Evolutionary conservation across 2,329 filamentous ascomycete genomes (phyloP), one percentile per base, ranked within the genome.

Genomic region (Diplodia seriata): DNA sequence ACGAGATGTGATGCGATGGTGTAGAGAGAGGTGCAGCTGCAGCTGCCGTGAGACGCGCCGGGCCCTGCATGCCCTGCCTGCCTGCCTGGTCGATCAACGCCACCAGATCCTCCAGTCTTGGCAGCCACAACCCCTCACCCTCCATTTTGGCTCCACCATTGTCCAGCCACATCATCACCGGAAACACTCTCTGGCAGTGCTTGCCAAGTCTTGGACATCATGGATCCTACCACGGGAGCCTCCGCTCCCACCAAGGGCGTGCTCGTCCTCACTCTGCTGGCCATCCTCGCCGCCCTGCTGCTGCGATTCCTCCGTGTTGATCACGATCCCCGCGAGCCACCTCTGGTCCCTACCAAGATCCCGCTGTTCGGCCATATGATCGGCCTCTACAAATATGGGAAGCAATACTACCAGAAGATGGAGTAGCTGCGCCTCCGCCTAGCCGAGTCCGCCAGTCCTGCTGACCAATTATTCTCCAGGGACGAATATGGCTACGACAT

Each of bases 351-450:
- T 29, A 75, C 81, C 0, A 74, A 54, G 18, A 75, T 85, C 40
- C 83, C 83, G 0, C 74, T 81, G 36, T 70, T 85, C 50, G 83
- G 83, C 1, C 83, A 85, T 69, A 75, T 84, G 23, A 72, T 85
- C 33, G 80, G 80, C 9, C 75, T 84, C 70, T 69, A 83, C n/a
- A 68, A 65, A 23, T 62, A 73, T n/a, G 76, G 76, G 0, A 68
- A 73, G 26, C 29, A 69, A 6, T 84, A 83, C 66, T 74, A 78
- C 63, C 70, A 72, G 20, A 77, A 73, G 29, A 54, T 84, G 11
- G 78, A 80, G 81, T 83, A 71, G 33, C 74, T 72, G 23, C 36
- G 5, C 23, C 4, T 9, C 15, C 23, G 15, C 15, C 36, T 11
- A 15, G 15, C 14, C 9, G 18, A n/a, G 11, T 18, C 9, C 6